phyloP scores from a whole-genome alignment of 495 filamentous ascomycete species.

The Penicillium parvum region DNA sequence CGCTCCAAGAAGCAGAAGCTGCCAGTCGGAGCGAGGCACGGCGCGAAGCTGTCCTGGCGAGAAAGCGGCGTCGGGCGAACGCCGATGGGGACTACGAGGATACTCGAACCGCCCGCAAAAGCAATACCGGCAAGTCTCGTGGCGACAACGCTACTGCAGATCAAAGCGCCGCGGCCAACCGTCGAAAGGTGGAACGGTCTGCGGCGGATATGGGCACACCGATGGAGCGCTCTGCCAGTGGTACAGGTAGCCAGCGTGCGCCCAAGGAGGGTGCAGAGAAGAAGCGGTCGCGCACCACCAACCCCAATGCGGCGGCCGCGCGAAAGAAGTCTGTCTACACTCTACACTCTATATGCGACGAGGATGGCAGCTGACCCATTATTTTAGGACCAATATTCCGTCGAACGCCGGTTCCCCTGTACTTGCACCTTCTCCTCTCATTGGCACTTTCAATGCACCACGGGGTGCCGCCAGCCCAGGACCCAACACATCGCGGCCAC shows the following conservation, averaged over 20 bases:
- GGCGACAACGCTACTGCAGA: constrained; percentile 48
- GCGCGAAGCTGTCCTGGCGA: constrained; percentile 72
- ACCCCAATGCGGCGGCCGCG: constrained; percentile 50
- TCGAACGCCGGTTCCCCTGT: constrained; percentile 61
- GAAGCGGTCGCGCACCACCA: constrained; percentile 64
- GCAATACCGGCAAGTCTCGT: constrained; percentile 57
- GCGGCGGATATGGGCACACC: constrained; percentile 45
- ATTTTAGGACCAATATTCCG: constrained; percentile 43
- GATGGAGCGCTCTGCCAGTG: constrained; percentile 69
- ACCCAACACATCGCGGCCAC: constrained; percentile 45
- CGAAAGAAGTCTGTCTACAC: constrained; percentile 63
- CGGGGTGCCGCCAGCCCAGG: constrained; percentile 47
- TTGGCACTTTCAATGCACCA: constrained; percentile 52
- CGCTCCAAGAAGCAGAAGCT: constrained; percentile 72
- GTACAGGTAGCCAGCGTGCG: constrained; percentile 41
- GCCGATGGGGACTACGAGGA: constrained; percentile 79
- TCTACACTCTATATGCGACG: background rate
- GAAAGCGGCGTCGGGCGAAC: constrained; percentile 62
- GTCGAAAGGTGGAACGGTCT: constrained; percentile 73
- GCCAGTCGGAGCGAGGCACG: constrained; percentile 72
- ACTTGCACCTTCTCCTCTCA: constrained; percentile 66
- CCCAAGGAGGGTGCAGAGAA: constrained; percentile 64
- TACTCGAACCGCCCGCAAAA: constrained; percentile 49
- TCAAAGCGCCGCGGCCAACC: constrained; percentile 51
- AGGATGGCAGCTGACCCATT: constrained; percentile 7